These are phyloP conservation scores for Chenopodium suecicum DNA, from an alignment of 148 eudicot species.

Conservation along the genomic window DNA sequence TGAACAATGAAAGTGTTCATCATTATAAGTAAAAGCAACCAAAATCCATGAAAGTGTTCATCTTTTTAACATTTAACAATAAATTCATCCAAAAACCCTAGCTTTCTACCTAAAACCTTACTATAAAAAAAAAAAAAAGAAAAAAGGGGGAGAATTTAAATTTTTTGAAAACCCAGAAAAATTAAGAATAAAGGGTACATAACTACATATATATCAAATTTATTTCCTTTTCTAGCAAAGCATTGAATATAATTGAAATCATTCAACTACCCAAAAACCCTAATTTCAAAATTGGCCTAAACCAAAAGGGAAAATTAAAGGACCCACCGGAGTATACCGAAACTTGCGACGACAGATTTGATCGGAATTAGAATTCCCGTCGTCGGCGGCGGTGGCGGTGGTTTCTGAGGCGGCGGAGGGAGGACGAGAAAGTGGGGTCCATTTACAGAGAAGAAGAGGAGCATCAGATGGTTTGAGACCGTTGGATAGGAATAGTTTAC, in stretches of 20 bases:
- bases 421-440: conserved; percentile 57
- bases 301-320: not conserved
- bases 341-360: conserved; percentile 43
- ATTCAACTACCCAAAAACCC: conserved; percentile 12
- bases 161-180: not conserved
- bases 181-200: not conserved
- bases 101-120: conserved; percentile 9
- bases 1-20: not conserved
- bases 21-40: not conserved
- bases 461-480: not conserved
- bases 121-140: too few relatives aligned
- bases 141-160: not conserved
- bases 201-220: not conserved
- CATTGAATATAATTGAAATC: not conserved
- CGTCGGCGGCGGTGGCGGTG: conserved; percentile 11
- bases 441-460: conserved; percentile 48
- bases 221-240: not conserved
- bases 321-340: conserved; percentile 63
- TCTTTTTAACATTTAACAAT: not conserved
- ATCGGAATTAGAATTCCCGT: conserved; percentile 13
- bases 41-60: not conserved
- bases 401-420: conserved; percentile 12
- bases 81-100: conserved; percentile 19
- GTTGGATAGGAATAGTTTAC: conserved; percentile 28
- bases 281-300: conserved; percentile 3